A percentile compares a stretch with the other conserved stretches of the same genome.
These are phyloP conservation scores for Lithospermum erythrorhizon DNA, from an alignment of 257 asterid species.

Conservation along the genomic window DNA sequence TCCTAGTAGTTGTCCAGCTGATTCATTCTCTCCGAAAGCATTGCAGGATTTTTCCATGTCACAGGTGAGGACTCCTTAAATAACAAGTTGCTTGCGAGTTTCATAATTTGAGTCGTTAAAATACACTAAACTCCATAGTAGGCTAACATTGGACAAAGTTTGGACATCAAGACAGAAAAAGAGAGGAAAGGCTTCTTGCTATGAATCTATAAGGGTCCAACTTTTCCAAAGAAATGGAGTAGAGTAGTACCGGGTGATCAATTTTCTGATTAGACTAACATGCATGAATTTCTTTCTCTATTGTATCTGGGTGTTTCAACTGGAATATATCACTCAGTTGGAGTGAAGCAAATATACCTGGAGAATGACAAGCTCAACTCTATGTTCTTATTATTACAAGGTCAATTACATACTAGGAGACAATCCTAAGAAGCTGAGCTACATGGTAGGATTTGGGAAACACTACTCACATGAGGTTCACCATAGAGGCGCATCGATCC, in stretches of 20 bases:
- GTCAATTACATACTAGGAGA: slow-evolving; percentile 48
- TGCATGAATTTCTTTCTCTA: too few relatives aligned
- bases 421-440: slow-evolving; percentile 50
- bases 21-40: slow-evolving; percentile 17
- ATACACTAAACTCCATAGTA: too few relatives aligned
- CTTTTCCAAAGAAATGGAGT: too few relatives aligned
- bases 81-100: background rate
- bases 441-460: slow-evolving; percentile 42
- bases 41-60: slow-evolving; percentile 34
- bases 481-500: slow-evolving; percentile 58
- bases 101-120: too few relatives aligned
- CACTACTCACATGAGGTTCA: slow-evolving; percentile 35
- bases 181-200: too few relatives aligned
- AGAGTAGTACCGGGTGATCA: too few relatives aligned
- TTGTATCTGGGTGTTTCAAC: too few relatives aligned
- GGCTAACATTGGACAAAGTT: too few relatives aligned
- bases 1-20: slow-evolving; percentile 21
- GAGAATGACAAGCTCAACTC: background rate
- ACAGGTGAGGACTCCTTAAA: slow-evolving; percentile 24
- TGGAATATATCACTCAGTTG: background rate
- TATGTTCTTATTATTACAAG: slow-evolving; percentile 11
- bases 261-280: too few relatives aligned
- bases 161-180: too few relatives aligned
- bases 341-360: background rate
- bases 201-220: too few relatives aligned